Evolutionary conservation across 495 filamentous ascomycete species (phyloP), one percentile per base, ranked within the genome.

Genomic region (Elasticomyces elasticus): DNA sequence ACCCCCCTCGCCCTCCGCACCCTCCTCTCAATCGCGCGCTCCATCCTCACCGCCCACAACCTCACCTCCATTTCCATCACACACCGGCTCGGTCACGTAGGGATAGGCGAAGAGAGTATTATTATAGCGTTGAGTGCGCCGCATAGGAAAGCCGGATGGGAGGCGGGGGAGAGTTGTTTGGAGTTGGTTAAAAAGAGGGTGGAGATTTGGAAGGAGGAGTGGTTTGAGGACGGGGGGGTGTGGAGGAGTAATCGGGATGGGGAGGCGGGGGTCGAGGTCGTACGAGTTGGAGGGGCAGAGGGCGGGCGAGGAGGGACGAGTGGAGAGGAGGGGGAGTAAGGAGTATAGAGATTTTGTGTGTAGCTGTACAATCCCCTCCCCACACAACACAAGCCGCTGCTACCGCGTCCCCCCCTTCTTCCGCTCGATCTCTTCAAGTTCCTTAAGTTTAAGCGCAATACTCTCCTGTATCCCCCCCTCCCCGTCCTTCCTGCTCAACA

Each of bases 201-300:
- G 37, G 92, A 98, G 77, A 83, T 98, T 45, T 98, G 92, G 92
- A 98, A 98, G 72, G 73, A 79, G 64, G 92, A 98, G 75, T 84
- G 87, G 63, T 97, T 97, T 78, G 71, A 69, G 49, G 81, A 79
- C 53, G 87, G 86, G 49, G 79, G 73, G 12, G 80, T 94, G 49
- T 97, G 91, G 91, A 83, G 90, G 73, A 88, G 85, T 55, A 97
- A 97, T 74, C 71, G 84, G 63, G 89, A 95, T 72, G 82, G 86
- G 42, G 70, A 72, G 65, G 67, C 62, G 7, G 84, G 81, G 2
- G 58, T 60, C 25, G 46, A 45, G 17, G 58, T 60, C 12, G 55
- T 53, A 22, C 12, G 38, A 9, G 17, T 26, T 23, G 26, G 20
- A 49, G 7, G 13, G 24, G 10, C 9, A 22, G n/a, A n/a, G n/a